These are phyloP conservation scores for Populus deltoides DNA, from an alignment of 345 rosid species.

Conservation along the genomic window DNA sequence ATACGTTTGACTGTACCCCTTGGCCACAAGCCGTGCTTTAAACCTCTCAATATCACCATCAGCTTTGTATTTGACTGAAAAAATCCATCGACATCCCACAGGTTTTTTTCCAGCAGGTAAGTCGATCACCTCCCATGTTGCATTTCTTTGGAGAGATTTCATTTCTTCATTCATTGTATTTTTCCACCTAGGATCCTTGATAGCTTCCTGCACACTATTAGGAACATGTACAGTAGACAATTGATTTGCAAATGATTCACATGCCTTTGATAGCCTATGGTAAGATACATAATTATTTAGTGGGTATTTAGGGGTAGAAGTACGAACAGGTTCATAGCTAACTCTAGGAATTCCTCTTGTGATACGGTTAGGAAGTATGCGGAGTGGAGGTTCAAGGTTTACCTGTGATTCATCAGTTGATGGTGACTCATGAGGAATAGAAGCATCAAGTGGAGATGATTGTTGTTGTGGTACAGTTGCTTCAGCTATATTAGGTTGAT, in stretches of 20 bases:
- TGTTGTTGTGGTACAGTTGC: background rate
- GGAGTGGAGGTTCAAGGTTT: background rate
- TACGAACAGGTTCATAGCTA: background rate
- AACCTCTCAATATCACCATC: background rate
- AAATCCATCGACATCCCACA: background rate
- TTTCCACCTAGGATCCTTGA: no score
- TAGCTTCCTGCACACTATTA: no score
- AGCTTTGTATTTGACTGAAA: background rate
- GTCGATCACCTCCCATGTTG: no score
- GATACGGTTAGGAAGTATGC: background rate
- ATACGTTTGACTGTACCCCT: background rate
- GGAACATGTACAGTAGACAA: no score
- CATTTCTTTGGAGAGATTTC: no score
- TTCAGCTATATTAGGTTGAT: background rate
- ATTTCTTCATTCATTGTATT: no score
- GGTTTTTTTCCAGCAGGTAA: background rate
- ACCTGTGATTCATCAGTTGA: background rate
- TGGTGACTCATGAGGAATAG: background rate
- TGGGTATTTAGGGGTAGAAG: background rate
- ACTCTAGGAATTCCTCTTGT: background rate
- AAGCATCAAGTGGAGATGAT: background rate
- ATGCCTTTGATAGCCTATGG: no score
- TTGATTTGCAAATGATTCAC: no score
- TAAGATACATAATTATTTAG: background rate
- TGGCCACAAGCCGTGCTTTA: background rate